Conservation (phyloP, 1,139 yeast genomes). For the Saccharomyces pastorianus region DNA sequence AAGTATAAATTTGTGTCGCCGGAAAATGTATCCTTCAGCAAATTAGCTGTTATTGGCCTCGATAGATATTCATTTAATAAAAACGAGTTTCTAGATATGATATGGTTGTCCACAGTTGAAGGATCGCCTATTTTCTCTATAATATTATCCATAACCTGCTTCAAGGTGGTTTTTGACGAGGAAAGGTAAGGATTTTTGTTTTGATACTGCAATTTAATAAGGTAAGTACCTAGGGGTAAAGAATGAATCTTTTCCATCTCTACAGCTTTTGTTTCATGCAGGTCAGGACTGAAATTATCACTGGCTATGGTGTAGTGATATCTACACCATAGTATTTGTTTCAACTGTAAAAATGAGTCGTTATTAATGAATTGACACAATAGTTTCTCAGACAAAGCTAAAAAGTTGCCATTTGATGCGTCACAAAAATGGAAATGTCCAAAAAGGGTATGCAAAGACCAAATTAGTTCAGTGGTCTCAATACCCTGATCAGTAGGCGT, state of each 20-base stretch:
- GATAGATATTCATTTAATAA: constrained; percentile 46
- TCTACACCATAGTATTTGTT: constrained; percentile 72
- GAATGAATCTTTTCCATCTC: constrained; percentile 46
- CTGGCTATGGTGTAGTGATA: constrained; percentile 59
- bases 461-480: constrained; percentile 34
- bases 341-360: constrained; percentile 46
- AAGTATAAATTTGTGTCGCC: constrained; percentile 45
- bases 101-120: constrained; percentile 36
- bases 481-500: constrained; percentile 19
- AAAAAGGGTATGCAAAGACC: constrained; percentile 61
- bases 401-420: constrained; percentile 51
- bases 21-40: constrained; percentile 48
- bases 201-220: constrained; percentile 54
- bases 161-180: constrained; percentile 55
- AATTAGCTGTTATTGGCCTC: constrained; percentile 41
- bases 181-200: constrained; percentile 52
- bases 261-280: constrained; percentile 51
- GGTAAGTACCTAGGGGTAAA: constrained; percentile 47
- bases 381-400: constrained; percentile 50
- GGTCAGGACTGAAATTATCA: constrained; percentile 53
- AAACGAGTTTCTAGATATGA: constrained; percentile 35
- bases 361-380: constrained; percentile 40
- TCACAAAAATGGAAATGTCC: constrained; percentile 69
- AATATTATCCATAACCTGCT: constrained; percentile 61
- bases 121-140: constrained; percentile 71